Conservation (phyloP, 495 filamentous ascomycete species). For the Penicillium waksmanii region DNA sequence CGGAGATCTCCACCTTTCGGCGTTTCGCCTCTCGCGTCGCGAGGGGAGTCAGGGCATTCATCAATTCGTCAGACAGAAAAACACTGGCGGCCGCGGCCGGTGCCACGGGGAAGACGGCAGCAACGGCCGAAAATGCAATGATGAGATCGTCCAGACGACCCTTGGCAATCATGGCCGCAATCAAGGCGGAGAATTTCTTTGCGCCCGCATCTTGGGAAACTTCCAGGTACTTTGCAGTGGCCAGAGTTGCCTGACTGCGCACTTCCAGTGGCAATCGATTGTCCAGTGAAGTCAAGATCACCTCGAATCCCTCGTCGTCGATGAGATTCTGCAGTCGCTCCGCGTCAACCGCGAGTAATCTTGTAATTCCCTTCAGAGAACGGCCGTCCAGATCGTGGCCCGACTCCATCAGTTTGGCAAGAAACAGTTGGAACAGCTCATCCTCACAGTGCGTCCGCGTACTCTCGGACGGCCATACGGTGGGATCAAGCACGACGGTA, state of each 20-base stretch:
- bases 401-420: constrained; percentile 66
- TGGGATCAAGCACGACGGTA: constrained; percentile 57
- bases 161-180: constrained; percentile 56
- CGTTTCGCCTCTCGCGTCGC: constrained; percentile 75
- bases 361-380: constrained; percentile 64
- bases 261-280: constrained; percentile 69
- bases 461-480: constrained; percentile 59
- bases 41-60: constrained; percentile 67
- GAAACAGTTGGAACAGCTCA: constrained; percentile 67
- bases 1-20: constrained; percentile 75
- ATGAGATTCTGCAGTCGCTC: constrained; percentile 64
- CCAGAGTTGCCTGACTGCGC: constrained; percentile 73
- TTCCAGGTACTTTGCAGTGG: constrained; percentile 78
- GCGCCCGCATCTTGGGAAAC: constrained; percentile 69
- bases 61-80: constrained; percentile 85
- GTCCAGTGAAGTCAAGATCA: constrained; percentile 77
- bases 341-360: constrained; percentile 63
- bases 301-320: constrained; percentile 78
- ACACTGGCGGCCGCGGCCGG: constrained; percentile 69
- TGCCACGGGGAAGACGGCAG: constrained; percentile 82
- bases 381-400: constrained; percentile 62
- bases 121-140: constrained; percentile 84
- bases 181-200: constrained; percentile 66
- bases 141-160: constrained; percentile 62
- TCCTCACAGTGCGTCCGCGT: constrained; percentile 53